These are phyloP conservation scores for Byssoonygena ceratinophila DNA, from an alignment of 2,329 filamentous ascomycete species.

Conservation along the genomic window DNA sequence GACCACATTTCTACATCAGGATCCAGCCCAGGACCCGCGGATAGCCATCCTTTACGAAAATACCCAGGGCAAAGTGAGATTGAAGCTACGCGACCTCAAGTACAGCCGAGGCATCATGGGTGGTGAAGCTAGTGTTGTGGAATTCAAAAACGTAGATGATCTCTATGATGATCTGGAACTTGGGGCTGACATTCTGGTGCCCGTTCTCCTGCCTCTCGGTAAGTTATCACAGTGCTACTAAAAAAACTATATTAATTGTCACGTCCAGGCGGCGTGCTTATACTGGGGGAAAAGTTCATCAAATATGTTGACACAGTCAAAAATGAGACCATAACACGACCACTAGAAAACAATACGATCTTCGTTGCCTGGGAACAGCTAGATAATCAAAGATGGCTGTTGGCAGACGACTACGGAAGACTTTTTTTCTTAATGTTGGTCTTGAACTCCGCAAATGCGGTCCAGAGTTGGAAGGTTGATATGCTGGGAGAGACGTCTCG, in stretches of 20 bases:
- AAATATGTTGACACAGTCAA: slow-evolving; percentile 74
- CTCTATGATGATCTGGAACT: slow-evolving; percentile 47
- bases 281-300: slow-evolving; percentile 70
- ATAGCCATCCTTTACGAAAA: slow-evolving; percentile 58
- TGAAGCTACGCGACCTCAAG: slow-evolving; percentile 47
- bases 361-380: slow-evolving; percentile 88
- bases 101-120: slow-evolving; percentile 39
- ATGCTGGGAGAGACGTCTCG: slow-evolving; percentile 59
- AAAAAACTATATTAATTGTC: slow-evolving; percentile 42
- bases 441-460: slow-evolving; percentile 52
- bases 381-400: slow-evolving; percentile 69
- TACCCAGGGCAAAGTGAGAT: slow-evolving; percentile 44
- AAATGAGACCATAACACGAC: slow-evolving; percentile 53
- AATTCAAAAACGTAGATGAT: slow-evolving; percentile 44
- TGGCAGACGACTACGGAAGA: slow-evolving; percentile 83
- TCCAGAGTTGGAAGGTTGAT: slow-evolving; percentile 61
- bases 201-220: slow-evolving; percentile 48
- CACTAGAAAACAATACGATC: slow-evolving; percentile 63
- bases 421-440: slow-evolving; percentile 76
- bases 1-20: slow-evolving; percentile 54
- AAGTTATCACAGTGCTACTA: slow-evolving; percentile 16
- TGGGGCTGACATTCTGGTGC: slow-evolving; percentile 52
- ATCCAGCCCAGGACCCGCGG: slow-evolving; percentile 43
- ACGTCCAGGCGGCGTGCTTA: slow-evolving; percentile 56
- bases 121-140: slow-evolving; percentile 39